phyloP scores from a whole-genome alignment of 768 basidiomycete genomes.

The Pisolithus microcarpus region DNA sequence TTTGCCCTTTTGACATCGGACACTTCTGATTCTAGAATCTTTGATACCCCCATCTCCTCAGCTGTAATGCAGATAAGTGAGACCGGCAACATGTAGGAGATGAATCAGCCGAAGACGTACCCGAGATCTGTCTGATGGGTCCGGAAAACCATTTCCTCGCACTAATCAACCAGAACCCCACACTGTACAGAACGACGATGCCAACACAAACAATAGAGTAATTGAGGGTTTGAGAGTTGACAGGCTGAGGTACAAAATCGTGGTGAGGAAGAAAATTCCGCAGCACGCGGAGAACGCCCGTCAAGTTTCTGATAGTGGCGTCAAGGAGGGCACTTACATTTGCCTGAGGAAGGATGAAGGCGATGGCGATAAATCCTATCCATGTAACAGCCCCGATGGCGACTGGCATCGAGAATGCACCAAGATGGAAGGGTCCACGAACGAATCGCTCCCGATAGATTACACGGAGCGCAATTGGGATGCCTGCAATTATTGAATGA shows the following conservation, averaged over 20 bases:
- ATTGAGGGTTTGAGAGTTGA: constrained; percentile 64
- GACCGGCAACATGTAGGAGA: background rate
- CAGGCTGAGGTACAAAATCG: constrained; percentile 36
- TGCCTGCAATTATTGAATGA: constrained; percentile 28
- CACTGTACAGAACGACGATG: constrained; percentile 56
- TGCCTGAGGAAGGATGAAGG: constrained; percentile 63
- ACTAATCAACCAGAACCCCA: constrained; percentile 65
- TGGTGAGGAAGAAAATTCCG: background rate
- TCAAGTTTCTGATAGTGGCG: background rate
- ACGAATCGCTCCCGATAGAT: constrained; percentile 52
- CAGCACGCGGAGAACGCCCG: too few species aligned
- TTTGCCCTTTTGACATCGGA: background rate
- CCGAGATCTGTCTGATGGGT: constrained; percentile 58
- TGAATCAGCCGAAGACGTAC: constrained; percentile 25
- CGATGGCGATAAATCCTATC: constrained; percentile 68
- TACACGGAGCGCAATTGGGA: constrained; percentile 65
- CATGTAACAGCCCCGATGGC: constrained; percentile 52
- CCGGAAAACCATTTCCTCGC: constrained; percentile 71
- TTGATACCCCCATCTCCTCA: constrained; percentile 3
- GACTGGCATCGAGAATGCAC: constrained; percentile 53
- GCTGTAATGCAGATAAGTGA: background rate
- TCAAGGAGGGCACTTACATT: constrained; percentile 37
- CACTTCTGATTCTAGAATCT: background rate
- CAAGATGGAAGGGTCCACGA: constrained; percentile 68
- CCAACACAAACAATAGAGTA: constrained; percentile 73